A percentile compares a stretch with the other conserved stretches of the same genome.
Evolutionary conservation across 805 yeast species (phyloP).

Genomic region (Candida stauntonica): DNA sequence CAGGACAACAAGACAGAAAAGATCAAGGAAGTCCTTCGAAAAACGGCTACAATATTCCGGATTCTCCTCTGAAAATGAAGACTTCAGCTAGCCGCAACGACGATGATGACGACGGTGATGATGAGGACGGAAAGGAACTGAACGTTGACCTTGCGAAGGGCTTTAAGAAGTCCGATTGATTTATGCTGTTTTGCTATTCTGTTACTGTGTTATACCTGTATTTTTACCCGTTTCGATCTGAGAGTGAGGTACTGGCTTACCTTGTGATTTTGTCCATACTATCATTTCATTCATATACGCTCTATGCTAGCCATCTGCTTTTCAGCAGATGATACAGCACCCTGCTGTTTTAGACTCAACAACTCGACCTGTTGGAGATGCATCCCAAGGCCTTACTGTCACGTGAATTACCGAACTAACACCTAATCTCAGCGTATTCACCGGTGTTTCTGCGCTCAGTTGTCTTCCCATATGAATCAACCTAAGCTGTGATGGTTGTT

Average conservation of each 20-base stretch:
- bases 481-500: too few relatives aligned
- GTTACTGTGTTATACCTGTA: background rate
- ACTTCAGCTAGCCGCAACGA: constrained; percentile 2
- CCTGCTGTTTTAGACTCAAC: too few relatives aligned
- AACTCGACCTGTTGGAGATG: too few relatives aligned
- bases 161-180: constrained; percentile 29
- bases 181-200: background rate
- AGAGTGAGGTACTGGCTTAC: background rate
- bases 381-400: too few relatives aligned
- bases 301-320: too few relatives aligned
- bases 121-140: constrained; percentile 38
- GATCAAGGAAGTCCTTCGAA: constrained; percentile 21
- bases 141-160: constrained; percentile 47
- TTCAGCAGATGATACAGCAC: too few relatives aligned
- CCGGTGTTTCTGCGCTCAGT: too few relatives aligned
- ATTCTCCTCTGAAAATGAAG: constrained; percentile 22
- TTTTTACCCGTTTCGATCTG: background rate
- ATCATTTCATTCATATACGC: too few relatives aligned
- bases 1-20: constrained; percentile 19
- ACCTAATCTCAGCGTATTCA: too few relatives aligned
- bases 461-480: too few relatives aligned
- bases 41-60: constrained; percentile 17
- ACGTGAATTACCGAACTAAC: too few relatives aligned
- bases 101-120: constrained; percentile 32
- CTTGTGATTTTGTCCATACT: too few relatives aligned